These are phyloP conservation scores for Globisporangium lucens DNA, from an alignment of 352 stramenopile genomes.

Conservation along the genomic window DNA sequence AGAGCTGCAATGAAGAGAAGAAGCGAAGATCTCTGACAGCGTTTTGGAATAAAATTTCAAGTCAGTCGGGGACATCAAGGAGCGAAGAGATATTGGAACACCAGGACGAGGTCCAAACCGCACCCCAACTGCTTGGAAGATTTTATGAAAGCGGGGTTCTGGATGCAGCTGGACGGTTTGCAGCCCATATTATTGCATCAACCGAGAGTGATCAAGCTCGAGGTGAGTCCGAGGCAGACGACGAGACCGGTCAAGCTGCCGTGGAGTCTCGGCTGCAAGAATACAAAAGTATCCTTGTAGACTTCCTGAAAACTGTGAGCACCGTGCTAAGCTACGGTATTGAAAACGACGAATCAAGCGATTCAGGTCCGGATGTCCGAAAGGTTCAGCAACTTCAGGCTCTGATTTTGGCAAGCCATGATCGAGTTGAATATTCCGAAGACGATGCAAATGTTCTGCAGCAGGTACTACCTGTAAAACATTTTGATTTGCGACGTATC, in stretches of 20 bases:
- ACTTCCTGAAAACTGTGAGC: constrained; percentile 20
- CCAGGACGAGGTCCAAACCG: background rate
- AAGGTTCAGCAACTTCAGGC: constrained; percentile 21
- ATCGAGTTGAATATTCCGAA: constrained; percentile 10
- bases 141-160: constrained; percentile 13
- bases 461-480: constrained; percentile 6
- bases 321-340: constrained; percentile 11
- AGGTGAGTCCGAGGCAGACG: constrained; percentile 6
- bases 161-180: constrained; percentile 15
- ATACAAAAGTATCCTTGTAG: constrained; percentile 17
- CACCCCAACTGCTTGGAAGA: constrained; percentile 8
- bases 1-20: constrained; percentile 17
- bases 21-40: background rate
- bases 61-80: background rate
- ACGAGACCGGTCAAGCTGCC: background rate
- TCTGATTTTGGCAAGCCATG: constrained; percentile 13
- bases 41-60: constrained; percentile 9
- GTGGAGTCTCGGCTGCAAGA: constrained; percentile 8
- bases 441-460: constrained; percentile 13
- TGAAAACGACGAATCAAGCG: constrained; percentile 1
- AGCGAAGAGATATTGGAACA: constrained; percentile 17
- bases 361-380: background rate
- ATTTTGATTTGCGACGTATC: background rate
- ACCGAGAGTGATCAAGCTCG: constrained; percentile 12
- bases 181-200: constrained; percentile 10